Base-by-base conservation (phyloP, 495 filamentous ascomycete species). In the Penicillium bovifimosum region DNA sequence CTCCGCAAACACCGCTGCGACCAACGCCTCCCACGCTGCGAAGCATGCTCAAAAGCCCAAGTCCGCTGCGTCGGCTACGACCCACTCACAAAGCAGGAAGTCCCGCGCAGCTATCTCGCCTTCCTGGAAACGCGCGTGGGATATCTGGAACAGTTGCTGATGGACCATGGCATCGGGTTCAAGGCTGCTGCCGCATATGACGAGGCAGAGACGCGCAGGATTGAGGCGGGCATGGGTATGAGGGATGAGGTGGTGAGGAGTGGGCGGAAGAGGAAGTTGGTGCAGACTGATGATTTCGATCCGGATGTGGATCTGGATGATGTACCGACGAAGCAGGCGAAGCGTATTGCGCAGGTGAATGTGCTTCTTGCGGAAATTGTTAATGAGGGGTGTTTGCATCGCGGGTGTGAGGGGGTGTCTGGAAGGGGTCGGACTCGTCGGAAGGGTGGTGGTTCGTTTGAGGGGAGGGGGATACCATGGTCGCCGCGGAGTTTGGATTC, bases 1-100 rank as follows among this genome's bases (percentile, higher is more conserved):
- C 71, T 91, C 57, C 82, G 91, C 55, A 96, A 96, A 71, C 96
- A 96, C 60, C 80, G 89, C 29, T 96, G 91, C 66, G 91, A 96
- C 66, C 90, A 95, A 73, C 81, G 83, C 44, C 76, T 96, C 40
- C 91, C 91, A 5, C 87, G 85, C 49, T 96, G 91, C 69, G 80
- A 86, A 38, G 84, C 86, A 48, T 96, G 91, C 68, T 88, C 88
- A 62, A 96, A 95, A 71, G 90, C 88, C 9, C 75, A 78, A 53
- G 86, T 90, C 11, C 84, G 84, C 57, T 96, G 92, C 64, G 89
- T 95, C 31, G 91, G 91, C 16, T 96, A 93, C 63, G 91, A 96
- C 64, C 91, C 91, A 26, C 92, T 96, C 62, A 95, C 87, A 8
- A 95, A 96, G 74, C 78, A 85, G 66, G 88, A 95, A 63, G 92